Base-by-base conservation (phyloP, 768 basidiomycete species). In the Mrakia hoshinonis region DNA sequence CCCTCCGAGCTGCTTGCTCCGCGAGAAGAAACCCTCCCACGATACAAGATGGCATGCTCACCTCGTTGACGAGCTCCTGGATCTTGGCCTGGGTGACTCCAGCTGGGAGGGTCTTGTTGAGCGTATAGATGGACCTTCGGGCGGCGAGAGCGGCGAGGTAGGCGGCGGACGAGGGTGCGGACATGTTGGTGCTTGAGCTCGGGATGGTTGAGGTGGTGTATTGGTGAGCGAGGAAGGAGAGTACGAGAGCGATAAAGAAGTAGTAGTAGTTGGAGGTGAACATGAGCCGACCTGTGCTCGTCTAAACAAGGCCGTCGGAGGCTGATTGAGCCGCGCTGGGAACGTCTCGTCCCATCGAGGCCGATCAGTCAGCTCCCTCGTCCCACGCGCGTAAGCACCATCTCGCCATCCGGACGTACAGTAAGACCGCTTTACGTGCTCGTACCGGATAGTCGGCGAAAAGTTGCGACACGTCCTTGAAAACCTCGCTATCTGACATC, bases 41-140 rank as follows among this genome's bases (percentile, higher is more conserved):
- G 7, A 43, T 6, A 7, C 15, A 43, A 7, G 6, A 51, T 18
- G 9, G 15, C 48, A 48, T n/a, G 65, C 38, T 39, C 38, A 31
- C 75, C 34, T 75, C 72, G 63, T 79, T 72, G 49, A 81, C 78
- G 65, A 81, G 67, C 24, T 75, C 76, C 55, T 76, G 52, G 74
- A 81, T 74, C 64, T 76, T 73, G 10, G 74, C 75, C 61, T 80
- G 76, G 43, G 77, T 63, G 54, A 81, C 69, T 18, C 60, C 60
- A 13, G 48, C 67, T 20, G 78, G 72, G 7, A 75, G 73, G 64
- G 77, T 74, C 58, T 75, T 75, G 68, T 72, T 76, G 67, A 81
- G 73, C 22, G 65, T 72, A 73, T 81, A 81, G 61, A 70, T 70
- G 22, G 61, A 51, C 20, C 69, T 43, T 24, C 69, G 61, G 3